Percentiles rank a stretch among this genome's conserved stretches.
Evolutionary conservation across 192 early-diverging fungal species (phyloP).

Genomic region (Kickxella alabastrina): DNA sequence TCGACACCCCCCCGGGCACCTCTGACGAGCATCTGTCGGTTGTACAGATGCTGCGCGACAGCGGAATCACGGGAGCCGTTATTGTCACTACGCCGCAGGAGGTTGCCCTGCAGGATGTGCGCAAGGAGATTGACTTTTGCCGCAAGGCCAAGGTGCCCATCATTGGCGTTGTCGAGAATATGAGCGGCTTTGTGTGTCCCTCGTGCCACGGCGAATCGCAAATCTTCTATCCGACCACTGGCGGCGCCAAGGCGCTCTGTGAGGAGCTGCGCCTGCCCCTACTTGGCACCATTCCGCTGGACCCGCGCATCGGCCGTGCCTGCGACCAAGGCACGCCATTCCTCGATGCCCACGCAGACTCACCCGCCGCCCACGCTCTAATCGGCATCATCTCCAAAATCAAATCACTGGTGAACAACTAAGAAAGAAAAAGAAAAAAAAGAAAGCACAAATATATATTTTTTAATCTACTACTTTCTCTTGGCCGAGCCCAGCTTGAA

Average conservation of each 20-base stretch:
- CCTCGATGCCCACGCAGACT: constrained; percentile 81
- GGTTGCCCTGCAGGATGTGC: constrained; percentile 81
- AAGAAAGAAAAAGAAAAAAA: background rate
- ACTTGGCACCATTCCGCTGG: constrained; percentile 71
- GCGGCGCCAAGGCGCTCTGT: constrained; percentile 65
- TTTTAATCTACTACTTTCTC: background rate
- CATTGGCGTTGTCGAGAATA: constrained; percentile 94
- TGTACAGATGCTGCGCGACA: constrained; percentile 68
- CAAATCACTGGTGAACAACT: constrained; percentile 5
- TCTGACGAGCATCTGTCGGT: constrained; percentile 95
- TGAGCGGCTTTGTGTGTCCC: constrained; percentile 97
- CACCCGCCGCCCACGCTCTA: constrained; percentile 74
- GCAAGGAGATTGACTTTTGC: constrained; percentile 97
- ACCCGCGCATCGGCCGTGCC: constrained; percentile 72
- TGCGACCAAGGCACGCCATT: constrained; percentile 91
- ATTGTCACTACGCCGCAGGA: constrained; percentile 95
- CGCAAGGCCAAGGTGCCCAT: constrained; percentile 72
- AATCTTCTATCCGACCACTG: constrained; percentile 76
- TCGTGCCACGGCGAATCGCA: constrained; percentile 70
- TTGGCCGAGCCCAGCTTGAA: constrained; percentile 56
- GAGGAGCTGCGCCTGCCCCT: constrained; percentile 60
- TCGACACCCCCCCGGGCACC: constrained; percentile 97
- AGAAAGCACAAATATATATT: background rate
- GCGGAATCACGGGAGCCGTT: constrained; percentile 82
- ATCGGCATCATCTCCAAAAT: constrained; percentile 54